Evolutionary conservation across 129 eudicot species (phyloP).

Genomic region (Artemisia annua): DNA sequence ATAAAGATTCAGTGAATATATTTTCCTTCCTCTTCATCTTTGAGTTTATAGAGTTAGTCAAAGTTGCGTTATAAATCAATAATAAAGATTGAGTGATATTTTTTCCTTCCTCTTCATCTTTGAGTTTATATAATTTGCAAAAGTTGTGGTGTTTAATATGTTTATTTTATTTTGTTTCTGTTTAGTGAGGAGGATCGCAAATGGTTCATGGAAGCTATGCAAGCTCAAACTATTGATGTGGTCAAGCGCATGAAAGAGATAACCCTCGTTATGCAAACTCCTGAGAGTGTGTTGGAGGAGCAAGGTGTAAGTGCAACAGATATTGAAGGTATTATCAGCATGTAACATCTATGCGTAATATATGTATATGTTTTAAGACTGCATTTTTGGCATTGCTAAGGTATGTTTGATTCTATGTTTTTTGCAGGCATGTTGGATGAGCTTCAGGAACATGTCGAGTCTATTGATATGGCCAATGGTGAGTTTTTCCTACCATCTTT

Average conservation of each 20-base stretch:
- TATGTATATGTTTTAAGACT: too few species aligned
- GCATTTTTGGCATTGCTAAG: background rate
- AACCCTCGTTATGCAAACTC: constrained; percentile 89
- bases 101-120: background rate
- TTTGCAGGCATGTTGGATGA: constrained; percentile 83
- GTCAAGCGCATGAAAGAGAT: constrained; percentile 91
- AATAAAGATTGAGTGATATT: too few species aligned
- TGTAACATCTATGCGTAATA: too few species aligned
- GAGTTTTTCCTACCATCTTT: constrained; percentile 15
- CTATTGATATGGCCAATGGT: constrained; percentile 98
- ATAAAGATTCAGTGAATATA: too few species aligned
- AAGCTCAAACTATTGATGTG: constrained; percentile 83
- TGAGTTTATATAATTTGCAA: background rate
- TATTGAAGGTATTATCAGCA: constrained; percentile 63
- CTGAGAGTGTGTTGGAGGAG: constrained; percentile 69
- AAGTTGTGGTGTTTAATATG: background rate
- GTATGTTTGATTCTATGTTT: constrained; percentile 8
- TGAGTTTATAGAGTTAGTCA: too few species aligned
- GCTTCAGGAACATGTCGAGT: constrained; percentile 94
- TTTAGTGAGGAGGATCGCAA: constrained; percentile 85
- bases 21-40: too few species aligned
- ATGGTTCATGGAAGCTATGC: constrained; percentile 99
- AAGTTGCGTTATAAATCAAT: too few species aligned
- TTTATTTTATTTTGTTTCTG: background rate
- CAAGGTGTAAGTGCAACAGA: constrained; percentile 87